Evolutionary conservation across 2,329 filamentous ascomycete species (phyloP).

Genomic region (Diaporthe sp.): DNA sequence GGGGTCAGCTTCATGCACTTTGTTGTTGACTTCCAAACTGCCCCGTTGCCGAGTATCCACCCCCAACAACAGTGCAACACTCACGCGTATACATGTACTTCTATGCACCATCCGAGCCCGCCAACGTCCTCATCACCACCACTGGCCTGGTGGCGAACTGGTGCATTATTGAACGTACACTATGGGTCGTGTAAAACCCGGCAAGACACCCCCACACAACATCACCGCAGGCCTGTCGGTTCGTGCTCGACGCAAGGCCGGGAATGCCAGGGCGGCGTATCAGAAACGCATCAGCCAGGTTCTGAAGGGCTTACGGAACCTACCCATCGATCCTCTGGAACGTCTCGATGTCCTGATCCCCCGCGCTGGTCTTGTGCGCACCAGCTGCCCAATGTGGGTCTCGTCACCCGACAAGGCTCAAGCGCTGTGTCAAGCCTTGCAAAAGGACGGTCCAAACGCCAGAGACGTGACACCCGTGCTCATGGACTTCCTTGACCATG

Average conservation of each 20-base stretch:
- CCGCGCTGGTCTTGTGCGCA: constrained; percentile 8
- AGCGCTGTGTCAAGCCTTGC: constrained; percentile 17
- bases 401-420: constrained; percentile 12
- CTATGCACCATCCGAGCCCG: neutral
- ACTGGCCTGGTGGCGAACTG: neutral
- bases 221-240: constrained; percentile 9
- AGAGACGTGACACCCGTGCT: constrained; percentile 12
- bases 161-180: neutral
- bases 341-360: constrained; percentile 16
- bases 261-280: constrained; percentile 1
- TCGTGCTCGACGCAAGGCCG: constrained; percentile 12
- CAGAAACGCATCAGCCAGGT: constrained; percentile 10
- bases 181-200: neutral
- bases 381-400: constrained; percentile 14
- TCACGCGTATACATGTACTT: neutral
- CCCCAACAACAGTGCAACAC: constrained; percentile 5
- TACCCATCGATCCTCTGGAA: constrained; percentile 13
- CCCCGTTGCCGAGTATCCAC: constrained; percentile 6
- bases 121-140: neutral
- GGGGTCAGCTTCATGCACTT: constrained; percentile 18
- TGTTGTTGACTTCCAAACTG: constrained; percentile 22
- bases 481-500: constrained; percentile 18
- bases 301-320: constrained; percentile 3
- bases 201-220: neutral
- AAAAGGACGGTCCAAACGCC: constrained; percentile 2